phyloP scores from a whole-genome alignment of 129 eudicot species.

The Glebionis coronaria region DNA sequence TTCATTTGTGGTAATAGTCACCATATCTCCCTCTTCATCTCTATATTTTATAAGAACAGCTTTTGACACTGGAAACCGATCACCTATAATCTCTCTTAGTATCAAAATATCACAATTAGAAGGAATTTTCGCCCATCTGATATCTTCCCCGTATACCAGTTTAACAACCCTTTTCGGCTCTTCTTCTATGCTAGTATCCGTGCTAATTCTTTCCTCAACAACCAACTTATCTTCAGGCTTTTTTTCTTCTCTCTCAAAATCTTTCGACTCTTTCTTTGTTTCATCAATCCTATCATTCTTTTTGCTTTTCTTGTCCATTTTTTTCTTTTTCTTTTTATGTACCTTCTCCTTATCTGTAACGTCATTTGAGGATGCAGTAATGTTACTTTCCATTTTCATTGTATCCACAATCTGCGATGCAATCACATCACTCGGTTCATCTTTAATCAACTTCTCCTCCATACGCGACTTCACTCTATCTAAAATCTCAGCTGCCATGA shows the following conservation, averaged over 20 bases:
- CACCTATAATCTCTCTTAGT: constrained; percentile 65
- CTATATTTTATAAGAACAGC: constrained; percentile 77
- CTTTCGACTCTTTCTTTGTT: constrained; percentile 23
- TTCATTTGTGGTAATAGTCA: constrained; percentile 75
- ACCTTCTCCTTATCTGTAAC: constrained; percentile 27
- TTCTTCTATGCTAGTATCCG: constrained; percentile 30
- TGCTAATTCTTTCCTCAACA: constrained; percentile 58
- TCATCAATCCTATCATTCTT: constrained; percentile 12
- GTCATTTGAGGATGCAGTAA: too few species aligned
- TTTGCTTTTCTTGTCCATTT: constrained; percentile 21
- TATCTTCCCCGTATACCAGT: constrained; percentile 86
- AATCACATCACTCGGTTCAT: constrained; percentile 1
- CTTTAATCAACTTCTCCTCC: constrained; percentile 31
- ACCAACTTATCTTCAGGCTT: constrained; percentile 75
- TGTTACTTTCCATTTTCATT: too few species aligned
- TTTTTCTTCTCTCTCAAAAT: constrained; percentile 40
- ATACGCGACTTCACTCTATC: constrained; percentile 56
- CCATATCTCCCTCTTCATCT: constrained; percentile 93
- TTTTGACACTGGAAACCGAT: constrained; percentile 63
- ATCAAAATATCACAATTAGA: constrained; percentile 50
- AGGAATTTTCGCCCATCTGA: constrained; percentile 88
- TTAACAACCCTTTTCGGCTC: constrained; percentile 57
- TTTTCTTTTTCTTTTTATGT: constrained; percentile 46
- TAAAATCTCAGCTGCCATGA: constrained; percentile 73
- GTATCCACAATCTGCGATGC: too few species aligned